These are phyloP conservation scores for Leavenworthia alabamica DNA, from an alignment of 345 rosid genomes.

Conservation along the genomic window DNA sequence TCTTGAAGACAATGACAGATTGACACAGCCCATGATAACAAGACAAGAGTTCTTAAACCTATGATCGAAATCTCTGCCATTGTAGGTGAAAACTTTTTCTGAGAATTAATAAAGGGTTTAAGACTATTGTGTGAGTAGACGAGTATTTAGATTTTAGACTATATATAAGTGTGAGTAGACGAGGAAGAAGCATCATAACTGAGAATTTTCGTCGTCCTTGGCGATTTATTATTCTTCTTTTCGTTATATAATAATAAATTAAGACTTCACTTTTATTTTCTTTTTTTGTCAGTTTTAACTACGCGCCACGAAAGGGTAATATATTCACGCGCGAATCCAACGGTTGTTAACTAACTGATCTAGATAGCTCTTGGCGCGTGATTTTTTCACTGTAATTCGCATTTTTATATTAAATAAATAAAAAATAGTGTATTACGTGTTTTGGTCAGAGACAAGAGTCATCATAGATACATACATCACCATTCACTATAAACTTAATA, in stretches of 20 bases:
- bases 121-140: too few species aligned
- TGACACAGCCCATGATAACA: constrained; percentile 6
- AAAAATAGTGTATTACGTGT: constrained; percentile 17
- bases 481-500: too few species aligned
- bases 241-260: not conserved
- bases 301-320: not conserved
- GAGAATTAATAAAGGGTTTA: too few species aligned
- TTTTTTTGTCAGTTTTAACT: not conserved
- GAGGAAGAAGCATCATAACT: not conserved
- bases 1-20: constrained; percentile 13
- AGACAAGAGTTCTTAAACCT: not conserved
- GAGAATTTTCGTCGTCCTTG: constrained; percentile 15
- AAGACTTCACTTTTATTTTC: constrained; percentile 5
- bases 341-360: not conserved
- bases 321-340: not conserved
- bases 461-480: not conserved
- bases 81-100: not conserved
- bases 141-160: too few species aligned
- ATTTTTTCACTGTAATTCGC: too few species aligned
- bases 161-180: constrained; percentile 18
- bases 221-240: not conserved
- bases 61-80: constrained; percentile 21
- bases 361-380: too few species aligned
- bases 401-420: too few species aligned
- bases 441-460: constrained; percentile 33